Conservation (phyloP, 2,329 filamentous ascomycete genomes). For the Aurifilum marmelostoma region DNA sequence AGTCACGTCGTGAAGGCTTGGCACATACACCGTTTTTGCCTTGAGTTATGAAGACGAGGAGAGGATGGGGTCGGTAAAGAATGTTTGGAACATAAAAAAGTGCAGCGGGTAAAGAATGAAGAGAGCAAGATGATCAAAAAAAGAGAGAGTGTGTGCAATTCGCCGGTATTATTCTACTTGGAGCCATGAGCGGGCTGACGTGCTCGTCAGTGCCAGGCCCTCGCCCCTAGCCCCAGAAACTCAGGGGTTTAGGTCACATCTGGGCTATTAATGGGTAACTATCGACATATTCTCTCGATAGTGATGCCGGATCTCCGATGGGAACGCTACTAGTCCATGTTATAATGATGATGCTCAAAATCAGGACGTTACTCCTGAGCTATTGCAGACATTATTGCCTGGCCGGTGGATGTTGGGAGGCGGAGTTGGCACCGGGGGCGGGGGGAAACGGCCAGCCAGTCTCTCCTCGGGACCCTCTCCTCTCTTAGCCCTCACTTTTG, state of each 20-base stretch:
- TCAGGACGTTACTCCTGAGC: neutral
- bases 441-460: neutral
- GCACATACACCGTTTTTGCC: neutral
- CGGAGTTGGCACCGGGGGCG: neutral
- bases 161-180: neutral
- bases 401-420: neutral
- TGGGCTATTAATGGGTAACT: neutral
- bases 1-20: slow-evolving; percentile 1
- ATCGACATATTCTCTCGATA: neutral
- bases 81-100: neutral
- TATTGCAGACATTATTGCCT: neutral
- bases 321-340: neutral
- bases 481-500: neutral
- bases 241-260: neutral
- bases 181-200: neutral
- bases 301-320: neutral
- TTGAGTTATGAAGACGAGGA: neutral
- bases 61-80: neutral
- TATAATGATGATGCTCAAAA: neutral
- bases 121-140: neutral
- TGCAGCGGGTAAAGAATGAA: neutral
- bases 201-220: neutral
- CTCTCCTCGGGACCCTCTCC: neutral
- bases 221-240: neutral
- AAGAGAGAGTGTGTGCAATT: neutral